A percentile compares a stretch with the other conserved stretches of the same genome.
Conservation (phyloP, 768 basidiomycete species). For the Mrakia frigida region DNA sequence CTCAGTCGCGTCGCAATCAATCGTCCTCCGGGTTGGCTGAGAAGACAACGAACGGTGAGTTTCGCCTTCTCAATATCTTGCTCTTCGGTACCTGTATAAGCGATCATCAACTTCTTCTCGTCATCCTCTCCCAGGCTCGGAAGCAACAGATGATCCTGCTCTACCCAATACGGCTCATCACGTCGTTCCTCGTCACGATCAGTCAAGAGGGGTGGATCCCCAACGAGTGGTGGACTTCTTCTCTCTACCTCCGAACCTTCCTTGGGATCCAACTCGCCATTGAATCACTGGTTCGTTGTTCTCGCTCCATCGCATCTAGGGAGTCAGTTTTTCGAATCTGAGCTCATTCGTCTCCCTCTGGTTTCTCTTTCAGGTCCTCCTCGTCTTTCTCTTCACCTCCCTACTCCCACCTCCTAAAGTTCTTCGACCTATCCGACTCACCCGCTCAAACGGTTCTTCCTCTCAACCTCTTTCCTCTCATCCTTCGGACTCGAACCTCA, state of each 20-base stretch:
- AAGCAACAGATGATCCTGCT: not conserved
- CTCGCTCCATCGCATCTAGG: too few relatives aligned
- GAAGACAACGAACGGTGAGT: not conserved
- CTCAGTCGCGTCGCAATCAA: constrained; percentile 54
- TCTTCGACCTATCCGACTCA: constrained; percentile 20
- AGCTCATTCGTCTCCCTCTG: not conserved
- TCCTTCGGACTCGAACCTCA: not conserved
- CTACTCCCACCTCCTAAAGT: not conserved
- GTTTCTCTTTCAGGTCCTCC: not conserved
- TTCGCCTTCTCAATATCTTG: not conserved
- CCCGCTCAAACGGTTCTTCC: not conserved
- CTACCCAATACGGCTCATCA: not conserved
- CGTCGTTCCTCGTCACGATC: not conserved
- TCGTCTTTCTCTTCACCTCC: not conserved
- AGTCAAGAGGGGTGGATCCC: not conserved
- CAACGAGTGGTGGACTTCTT: not conserved
- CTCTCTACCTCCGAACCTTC: not conserved
- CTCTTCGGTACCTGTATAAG: not conserved
- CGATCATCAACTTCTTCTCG: not conserved
- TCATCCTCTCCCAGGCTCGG: not conserved
- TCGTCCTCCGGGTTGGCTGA: not conserved
- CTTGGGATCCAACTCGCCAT: not conserved
- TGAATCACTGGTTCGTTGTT: not conserved
- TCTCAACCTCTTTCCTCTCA: not conserved
- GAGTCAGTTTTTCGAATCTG: not conserved